These are phyloP conservation scores for Kurtzmaniella fragi DNA, from an alignment of 805 yeast genomes.

Conservation along the genomic window DNA sequence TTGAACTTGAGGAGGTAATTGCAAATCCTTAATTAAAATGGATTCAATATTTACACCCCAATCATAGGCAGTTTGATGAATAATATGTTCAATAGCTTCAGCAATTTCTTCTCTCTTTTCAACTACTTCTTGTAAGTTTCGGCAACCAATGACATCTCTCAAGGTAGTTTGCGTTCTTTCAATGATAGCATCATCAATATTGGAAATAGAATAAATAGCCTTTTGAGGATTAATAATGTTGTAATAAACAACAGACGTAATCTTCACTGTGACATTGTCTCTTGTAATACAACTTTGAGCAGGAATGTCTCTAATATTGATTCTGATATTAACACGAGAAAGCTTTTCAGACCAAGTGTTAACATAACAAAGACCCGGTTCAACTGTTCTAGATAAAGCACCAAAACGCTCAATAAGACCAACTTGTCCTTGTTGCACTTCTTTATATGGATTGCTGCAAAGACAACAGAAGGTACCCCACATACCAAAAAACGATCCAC, in stretches of 20 bases:
- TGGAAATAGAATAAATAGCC: slow-evolving; percentile 53
- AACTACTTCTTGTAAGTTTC: slow-evolving; percentile 64
- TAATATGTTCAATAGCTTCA: slow-evolving; percentile 54
- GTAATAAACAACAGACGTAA: slow-evolving; percentile 64
- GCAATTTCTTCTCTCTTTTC: slow-evolving; percentile 72
- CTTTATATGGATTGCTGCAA: slow-evolving; percentile 56
- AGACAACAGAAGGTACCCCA: slow-evolving; percentile 53
- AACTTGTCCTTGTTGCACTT: slow-evolving; percentile 62
- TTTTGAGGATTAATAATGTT: slow-evolving; percentile 64
- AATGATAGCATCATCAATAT: slow-evolving; percentile 50
- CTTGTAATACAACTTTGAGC: slow-evolving; percentile 67
- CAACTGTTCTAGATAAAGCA: slow-evolving; percentile 57
- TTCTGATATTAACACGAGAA: slow-evolving; percentile 46
- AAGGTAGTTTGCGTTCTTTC: slow-evolving; percentile 72
- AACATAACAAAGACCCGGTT: slow-evolving; percentile 63
- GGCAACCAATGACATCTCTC: slow-evolving; percentile 65
- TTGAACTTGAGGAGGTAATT: slow-evolving; percentile 50
- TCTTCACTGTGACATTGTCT: slow-evolving; percentile 59
- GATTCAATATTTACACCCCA: slow-evolving; percentile 73
- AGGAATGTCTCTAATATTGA: slow-evolving; percentile 59
- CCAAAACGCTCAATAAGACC: slow-evolving; percentile 67
- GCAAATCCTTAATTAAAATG: slow-evolving; percentile 62
- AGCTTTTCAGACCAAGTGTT: slow-evolving; percentile 61
- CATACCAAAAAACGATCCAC: slow-evolving; percentile 48
- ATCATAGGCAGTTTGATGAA: slow-evolving; percentile 53